Percentiles rank a stretch among this genome's conserved stretches.
phyloP scores from a whole-genome alignment of 805 yeast species.

The Saturnispora hagleri region DNA sequence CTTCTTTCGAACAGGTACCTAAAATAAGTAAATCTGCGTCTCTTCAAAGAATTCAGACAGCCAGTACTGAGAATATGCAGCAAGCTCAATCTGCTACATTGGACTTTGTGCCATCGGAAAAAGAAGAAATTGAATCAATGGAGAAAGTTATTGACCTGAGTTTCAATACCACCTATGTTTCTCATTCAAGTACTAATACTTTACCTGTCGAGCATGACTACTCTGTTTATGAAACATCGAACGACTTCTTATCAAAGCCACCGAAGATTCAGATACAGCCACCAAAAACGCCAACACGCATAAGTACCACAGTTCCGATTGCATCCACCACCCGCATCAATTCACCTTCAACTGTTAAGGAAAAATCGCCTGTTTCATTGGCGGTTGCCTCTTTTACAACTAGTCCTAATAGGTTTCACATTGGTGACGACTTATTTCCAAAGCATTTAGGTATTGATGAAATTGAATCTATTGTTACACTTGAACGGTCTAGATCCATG shows the following conservation, averaged over 20 bases:
- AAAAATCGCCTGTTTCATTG: slow-evolving; percentile 9
- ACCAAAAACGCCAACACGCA: not conserved
- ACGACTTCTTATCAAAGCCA: slow-evolving; percentile 1
- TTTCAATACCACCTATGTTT: not conserved
- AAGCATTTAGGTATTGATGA: slow-evolving; percentile 57
- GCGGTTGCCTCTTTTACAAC: slow-evolving; percentile 10
- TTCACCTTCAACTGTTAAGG: not conserved
- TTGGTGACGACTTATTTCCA: slow-evolving; percentile 62
- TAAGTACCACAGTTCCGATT: not conserved
- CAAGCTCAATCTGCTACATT: slow-evolving; percentile 11
- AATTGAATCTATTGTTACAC: slow-evolving; percentile 62
- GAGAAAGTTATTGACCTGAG: slow-evolving; percentile 3
- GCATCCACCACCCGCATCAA: slow-evolving; percentile 1
- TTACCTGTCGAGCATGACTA: not conserved
- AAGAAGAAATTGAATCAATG: not conserved
- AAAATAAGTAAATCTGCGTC: slow-evolving; percentile 3
- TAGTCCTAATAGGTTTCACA: slow-evolving; percentile 23
- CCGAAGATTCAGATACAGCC: not conserved
- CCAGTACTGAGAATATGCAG: slow-evolving; percentile 7
- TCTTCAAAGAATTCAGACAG: slow-evolving; percentile 6
- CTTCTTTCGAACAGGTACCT: slow-evolving; percentile 5
- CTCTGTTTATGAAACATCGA: not conserved
- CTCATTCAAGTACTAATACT: not conserved
- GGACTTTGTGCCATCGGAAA: slow-evolving; percentile 6
- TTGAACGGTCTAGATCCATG: slow-evolving; percentile 57